Conservation (phyloP, 305 asterid genomes). For the Solanum hybrid region DNA sequence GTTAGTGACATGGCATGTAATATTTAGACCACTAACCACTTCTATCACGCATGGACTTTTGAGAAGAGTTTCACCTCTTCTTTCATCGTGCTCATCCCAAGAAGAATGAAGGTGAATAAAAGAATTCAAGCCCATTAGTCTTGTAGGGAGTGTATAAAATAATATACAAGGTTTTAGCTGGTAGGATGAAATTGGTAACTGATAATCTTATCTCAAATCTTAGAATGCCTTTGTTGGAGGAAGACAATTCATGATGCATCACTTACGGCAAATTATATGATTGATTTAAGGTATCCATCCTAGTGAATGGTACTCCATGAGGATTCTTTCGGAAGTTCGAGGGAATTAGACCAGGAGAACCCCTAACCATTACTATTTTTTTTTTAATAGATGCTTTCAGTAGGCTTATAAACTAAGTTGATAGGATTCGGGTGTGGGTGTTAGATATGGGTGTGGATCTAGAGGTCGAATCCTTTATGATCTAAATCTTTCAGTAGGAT, state of each 20-base stretch:
- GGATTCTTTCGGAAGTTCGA: neutral
- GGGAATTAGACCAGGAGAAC: neutral
- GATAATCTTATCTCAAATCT: neutral
- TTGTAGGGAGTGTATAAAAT: neutral
- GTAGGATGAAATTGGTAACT: neutral
- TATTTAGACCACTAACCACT: neutral
- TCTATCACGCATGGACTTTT: neutral
- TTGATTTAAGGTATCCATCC: neutral
- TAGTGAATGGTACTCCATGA: neutral
- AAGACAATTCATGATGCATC: neutral
- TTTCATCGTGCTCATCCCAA: neutral
- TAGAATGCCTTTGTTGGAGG: neutral
- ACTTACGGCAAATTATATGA: neutral
- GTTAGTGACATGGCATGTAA: neutral
- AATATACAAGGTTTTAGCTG: neutral
- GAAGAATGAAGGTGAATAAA: neutral
- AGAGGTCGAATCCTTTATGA: too few species aligned
- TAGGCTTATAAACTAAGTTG: neutral
- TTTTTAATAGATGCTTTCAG: neutral
- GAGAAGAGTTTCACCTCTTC: neutral
- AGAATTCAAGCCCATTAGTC: neutral
- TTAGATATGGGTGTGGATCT: too few species aligned
- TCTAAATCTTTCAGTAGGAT: neutral
- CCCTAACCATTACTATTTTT: neutral
- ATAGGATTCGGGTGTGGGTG: neutral